Evolutionary conservation across 2,329 filamentous ascomycete species (phyloP).

Genomic region (Mariannaea elegans): DNA sequence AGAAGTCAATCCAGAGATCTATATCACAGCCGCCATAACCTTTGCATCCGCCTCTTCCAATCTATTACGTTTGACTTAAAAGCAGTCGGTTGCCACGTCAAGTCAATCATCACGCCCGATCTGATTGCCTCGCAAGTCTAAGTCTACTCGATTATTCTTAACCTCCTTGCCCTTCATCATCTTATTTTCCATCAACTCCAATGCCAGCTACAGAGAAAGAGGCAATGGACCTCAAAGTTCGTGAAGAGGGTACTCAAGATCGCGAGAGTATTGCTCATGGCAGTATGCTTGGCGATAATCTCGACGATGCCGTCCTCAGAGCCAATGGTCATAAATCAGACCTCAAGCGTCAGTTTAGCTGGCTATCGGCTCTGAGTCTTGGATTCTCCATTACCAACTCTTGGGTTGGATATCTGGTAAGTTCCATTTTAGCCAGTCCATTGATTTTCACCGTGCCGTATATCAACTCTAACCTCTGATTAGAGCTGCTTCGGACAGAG

Average conservation of each 20-base stretch:
- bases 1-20: not conserved
- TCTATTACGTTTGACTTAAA: not conserved
- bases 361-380: constrained; percentile 20
- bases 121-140: no score
- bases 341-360: constrained; percentile 23
- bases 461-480: not conserved
- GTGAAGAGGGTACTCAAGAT: not conserved
- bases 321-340: constrained; percentile 21
- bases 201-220: constrained; percentile 5
- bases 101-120: no score
- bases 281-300: constrained; percentile 4
- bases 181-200: not conserved
- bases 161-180: not conserved
- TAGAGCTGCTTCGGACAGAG: constrained; percentile 24
- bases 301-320: constrained; percentile 19
- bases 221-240: not conserved
- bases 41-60: not conserved
- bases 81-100: not conserved
- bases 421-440: no score
- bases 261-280: constrained; percentile 13
- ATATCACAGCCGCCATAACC: no score
- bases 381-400: constrained; percentile 26
- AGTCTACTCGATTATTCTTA: not conserved
- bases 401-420: constrained; percentile 21
- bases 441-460: no score